A percentile compares a stretch with the other conserved stretches of the same genome.
These are phyloP conservation scores for Lepidium campestre DNA, from an alignment of 441 rosid genomes.

Conservation along the genomic window DNA sequence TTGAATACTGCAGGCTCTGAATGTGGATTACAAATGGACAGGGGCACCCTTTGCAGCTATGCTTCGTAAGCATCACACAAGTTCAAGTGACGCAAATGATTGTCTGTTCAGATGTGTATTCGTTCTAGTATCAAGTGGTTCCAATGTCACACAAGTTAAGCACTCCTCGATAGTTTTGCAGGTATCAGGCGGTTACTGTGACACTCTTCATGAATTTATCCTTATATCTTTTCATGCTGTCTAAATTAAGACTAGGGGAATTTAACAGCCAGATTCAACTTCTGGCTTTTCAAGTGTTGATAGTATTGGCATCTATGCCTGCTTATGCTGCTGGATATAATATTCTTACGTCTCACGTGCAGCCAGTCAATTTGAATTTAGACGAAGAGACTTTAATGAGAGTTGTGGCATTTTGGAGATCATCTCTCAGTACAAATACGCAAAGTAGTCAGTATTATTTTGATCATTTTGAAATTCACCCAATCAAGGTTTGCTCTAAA, in stretches of 20 bases:
- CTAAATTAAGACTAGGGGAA: not conserved
- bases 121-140: conserved; percentile 56
- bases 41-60: conserved; percentile 92
- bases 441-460: conserved; percentile 81
- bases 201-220: not conserved
- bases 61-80: conserved; percentile 75
- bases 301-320: not conserved
- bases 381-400: conserved; percentile 94
- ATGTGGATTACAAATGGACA: conserved; percentile 71
- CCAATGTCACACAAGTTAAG: conserved; percentile 74
- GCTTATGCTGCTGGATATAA: not conserved
- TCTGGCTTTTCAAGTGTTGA: conserved; percentile 12
- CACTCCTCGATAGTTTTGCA: conserved; percentile 74
- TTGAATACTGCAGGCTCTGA: conserved; percentile 55
- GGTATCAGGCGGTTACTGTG: conserved; percentile 42
- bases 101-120: conserved; percentile 50
- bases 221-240: not conserved
- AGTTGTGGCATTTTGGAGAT: conserved; percentile 85
- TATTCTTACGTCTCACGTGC: conserved; percentile 22
- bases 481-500: conserved; percentile 63
- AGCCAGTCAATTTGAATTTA: conserved; percentile 86
- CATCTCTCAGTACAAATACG: conserved; percentile 66
- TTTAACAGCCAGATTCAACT: not conserved
- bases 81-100: conserved; percentile 41
- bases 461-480: conserved; percentile 95